Percentiles rank a stretch among this genome's conserved stretches.
Evolutionary conservation across 345 rosid species (phyloP).

Genomic region (Salix suchowensis): DNA sequence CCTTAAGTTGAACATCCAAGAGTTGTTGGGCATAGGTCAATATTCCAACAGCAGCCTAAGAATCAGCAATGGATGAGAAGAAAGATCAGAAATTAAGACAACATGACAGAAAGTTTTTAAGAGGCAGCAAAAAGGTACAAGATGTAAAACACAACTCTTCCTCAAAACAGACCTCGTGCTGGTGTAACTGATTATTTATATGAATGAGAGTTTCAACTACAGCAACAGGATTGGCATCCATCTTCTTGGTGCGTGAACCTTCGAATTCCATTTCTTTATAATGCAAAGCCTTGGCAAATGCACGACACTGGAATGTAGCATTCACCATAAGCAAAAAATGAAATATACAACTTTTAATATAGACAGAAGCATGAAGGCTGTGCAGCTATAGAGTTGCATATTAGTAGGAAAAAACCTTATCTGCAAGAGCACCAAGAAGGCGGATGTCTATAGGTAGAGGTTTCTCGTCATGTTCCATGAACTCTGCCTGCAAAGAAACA

Average conservation of each 20-base stretch:
- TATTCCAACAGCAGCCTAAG: slow-evolving; percentile 97
- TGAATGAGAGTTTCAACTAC: slow-evolving; percentile 97
- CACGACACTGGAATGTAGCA: slow-evolving; percentile 64
- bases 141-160: neutral
- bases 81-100: neutral
- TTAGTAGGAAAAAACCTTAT: slow-evolving; percentile 57
- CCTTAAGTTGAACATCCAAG: slow-evolving; percentile 89
- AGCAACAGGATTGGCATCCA: slow-evolving; percentile 96
- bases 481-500: slow-evolving; percentile 71
- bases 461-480: slow-evolving; percentile 98
- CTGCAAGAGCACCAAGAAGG: slow-evolving; percentile 98
- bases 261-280: slow-evolving; percentile 99
- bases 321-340: neutral
- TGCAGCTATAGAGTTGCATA: slow-evolving; percentile 10
- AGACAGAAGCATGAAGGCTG: neutral
- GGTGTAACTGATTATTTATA: slow-evolving; percentile 96
- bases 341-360: neutral
- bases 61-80: neutral
- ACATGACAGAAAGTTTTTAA: slow-evolving; percentile 11
- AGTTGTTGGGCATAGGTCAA: slow-evolving; percentile 90
- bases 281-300: slow-evolving; percentile 97
- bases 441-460: slow-evolving; percentile 98
- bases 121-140: neutral
- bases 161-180: slow-evolving; percentile 65
- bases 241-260: slow-evolving; percentile 78